Percentiles rank a stretch among this genome's conserved stretches.
These are phyloP conservation scores for Juglanconis oblonga DNA, from an alignment of 2,329 filamentous ascomycete species.

Conservation along the genomic window DNA sequence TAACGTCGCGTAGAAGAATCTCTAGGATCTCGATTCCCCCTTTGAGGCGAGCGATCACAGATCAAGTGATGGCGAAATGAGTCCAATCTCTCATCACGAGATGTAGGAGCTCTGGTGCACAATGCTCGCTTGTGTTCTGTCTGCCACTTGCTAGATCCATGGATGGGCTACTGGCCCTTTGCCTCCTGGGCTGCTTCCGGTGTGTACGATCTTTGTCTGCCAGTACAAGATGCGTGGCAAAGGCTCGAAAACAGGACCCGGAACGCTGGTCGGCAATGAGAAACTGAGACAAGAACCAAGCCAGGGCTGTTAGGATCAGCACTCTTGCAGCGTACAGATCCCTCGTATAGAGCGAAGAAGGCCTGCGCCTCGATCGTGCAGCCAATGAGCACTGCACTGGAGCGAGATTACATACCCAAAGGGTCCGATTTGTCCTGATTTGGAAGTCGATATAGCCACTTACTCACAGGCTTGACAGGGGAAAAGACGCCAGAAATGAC, in stretches of 20 bases:
- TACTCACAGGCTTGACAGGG: neutral
- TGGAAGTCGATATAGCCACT: slow-evolving; percentile 7
- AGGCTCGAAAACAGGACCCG: neutral
- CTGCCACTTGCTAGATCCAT: neutral
- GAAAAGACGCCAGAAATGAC: neutral
- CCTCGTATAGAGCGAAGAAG: slow-evolving; percentile 17
- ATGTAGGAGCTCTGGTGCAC: neutral
- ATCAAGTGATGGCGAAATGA: neutral
- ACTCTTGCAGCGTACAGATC: slow-evolving; percentile 15
- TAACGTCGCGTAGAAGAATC: neutral
- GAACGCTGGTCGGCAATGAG: slow-evolving; percentile 2
- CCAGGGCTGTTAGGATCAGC: slow-evolving; percentile 19
- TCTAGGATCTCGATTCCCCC: neutral
- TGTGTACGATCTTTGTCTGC: neutral
- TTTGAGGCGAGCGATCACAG: neutral
- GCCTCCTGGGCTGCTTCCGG: neutral
- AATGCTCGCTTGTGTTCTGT: neutral
- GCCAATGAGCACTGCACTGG: slow-evolving; percentile 11
- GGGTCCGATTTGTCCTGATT: slow-evolving; percentile 14
- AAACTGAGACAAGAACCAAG: slow-evolving; percentile 15
- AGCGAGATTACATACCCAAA: slow-evolving; percentile 17
- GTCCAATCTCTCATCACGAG: neutral
- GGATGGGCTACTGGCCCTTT: neutral
- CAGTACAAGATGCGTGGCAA: neutral
- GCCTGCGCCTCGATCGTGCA: neutral